Conservation (phyloP, 1,284 basidiomycete species). For the Ustilago vetiveriae region DNA sequence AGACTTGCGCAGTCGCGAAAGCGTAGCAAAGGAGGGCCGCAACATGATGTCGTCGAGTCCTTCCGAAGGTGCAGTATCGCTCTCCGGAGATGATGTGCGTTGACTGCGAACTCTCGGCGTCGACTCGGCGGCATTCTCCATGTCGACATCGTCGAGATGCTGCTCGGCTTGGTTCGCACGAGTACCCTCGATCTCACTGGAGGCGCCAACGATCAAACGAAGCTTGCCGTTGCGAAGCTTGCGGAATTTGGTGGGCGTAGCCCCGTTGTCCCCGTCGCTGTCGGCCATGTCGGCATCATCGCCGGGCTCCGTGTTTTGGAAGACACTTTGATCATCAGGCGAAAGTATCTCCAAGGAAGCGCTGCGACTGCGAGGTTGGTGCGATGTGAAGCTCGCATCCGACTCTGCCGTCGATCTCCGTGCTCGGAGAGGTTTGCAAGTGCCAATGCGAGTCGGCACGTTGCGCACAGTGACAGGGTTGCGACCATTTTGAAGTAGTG, state of each 20-base stretch:
- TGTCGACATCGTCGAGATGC: conserved; percentile 35
- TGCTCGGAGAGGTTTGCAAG: conserved; percentile 7
- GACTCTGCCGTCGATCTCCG: conserved; percentile 19
- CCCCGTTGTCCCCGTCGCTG: conserved; percentile 3
- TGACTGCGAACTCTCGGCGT: neutral
- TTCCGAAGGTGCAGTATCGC: conserved; percentile 16
- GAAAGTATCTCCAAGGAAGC: conserved; percentile 5
- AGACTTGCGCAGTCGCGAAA: conserved; percentile 46
- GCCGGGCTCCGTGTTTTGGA: neutral
- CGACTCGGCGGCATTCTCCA: conserved; percentile 25
- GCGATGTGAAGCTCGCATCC: conserved; percentile 13
- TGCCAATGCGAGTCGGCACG: neutral
- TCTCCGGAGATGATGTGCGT: conserved; percentile 15
- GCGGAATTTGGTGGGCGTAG: conserved; percentile 57
- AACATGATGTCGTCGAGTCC: conserved; percentile 31
- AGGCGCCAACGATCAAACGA: conserved; percentile 25
- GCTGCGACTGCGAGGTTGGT: conserved; percentile 26
- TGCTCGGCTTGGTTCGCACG: conserved; percentile 1
- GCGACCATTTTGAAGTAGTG: neutral
- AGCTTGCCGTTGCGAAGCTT: conserved; percentile 59
- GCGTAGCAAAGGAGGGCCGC: conserved; percentile 28
- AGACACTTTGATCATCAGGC: neutral
- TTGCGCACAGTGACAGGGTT: neutral
- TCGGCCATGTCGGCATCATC: conserved; percentile 17
- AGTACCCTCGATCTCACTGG: neutral